Evolutionary conservation across 2,329 filamentous ascomycete species (phyloP).

Genomic region (Leptographium wingfieldii): DNA sequence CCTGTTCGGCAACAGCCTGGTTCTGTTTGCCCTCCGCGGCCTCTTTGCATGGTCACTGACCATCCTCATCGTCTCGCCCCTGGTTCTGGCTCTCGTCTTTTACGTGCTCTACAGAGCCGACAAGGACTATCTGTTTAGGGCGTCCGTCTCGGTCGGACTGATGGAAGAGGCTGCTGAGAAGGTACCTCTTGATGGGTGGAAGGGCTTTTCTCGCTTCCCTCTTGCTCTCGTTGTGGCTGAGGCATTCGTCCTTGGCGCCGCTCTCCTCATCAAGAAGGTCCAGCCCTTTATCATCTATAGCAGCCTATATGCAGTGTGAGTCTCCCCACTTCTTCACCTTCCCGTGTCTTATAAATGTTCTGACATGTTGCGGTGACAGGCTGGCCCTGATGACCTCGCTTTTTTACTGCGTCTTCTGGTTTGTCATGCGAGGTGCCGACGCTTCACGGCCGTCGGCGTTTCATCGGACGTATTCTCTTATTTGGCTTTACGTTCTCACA

Average conservation of each 20-base stretch:
- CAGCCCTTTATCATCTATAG: conserved; percentile 90
- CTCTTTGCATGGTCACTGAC: conserved; percentile 83
- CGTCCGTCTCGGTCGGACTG: conserved; percentile 34
- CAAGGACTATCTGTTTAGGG: conserved; percentile 81
- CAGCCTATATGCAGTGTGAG: conserved; percentile 64
- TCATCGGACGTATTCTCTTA: conserved; percentile 64
- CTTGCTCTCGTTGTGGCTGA: conserved; percentile 58
- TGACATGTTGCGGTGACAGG: conserved; percentile 16
- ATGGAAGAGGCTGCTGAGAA: conserved; percentile 44
- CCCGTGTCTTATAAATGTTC: background rate
- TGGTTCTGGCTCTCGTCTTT: conserved; percentile 57
- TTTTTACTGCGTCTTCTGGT: conserved; percentile 75
- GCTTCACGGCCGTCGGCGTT: conserved; percentile 75
- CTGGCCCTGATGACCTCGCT: conserved; percentile 79
- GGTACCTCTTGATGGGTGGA: conserved; percentile 59
- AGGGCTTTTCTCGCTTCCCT: conserved; percentile 75
- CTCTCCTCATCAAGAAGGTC: conserved; percentile 64
- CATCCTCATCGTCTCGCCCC: conserved; percentile 65
- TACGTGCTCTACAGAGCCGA: conserved; percentile 57
- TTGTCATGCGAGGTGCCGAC: conserved; percentile 65
- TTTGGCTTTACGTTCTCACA: conserved; percentile 70
- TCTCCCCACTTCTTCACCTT: conserved; percentile 2
- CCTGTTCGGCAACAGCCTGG: conserved; percentile 68
- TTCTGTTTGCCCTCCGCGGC: conserved; percentile 65
- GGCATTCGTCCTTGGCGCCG: conserved; percentile 56